Evolutionary conservation across 768 basidiomycete species (phyloP), one percentile per base, ranked within the genome.

Genomic region (Boletus huronensis): DNA sequence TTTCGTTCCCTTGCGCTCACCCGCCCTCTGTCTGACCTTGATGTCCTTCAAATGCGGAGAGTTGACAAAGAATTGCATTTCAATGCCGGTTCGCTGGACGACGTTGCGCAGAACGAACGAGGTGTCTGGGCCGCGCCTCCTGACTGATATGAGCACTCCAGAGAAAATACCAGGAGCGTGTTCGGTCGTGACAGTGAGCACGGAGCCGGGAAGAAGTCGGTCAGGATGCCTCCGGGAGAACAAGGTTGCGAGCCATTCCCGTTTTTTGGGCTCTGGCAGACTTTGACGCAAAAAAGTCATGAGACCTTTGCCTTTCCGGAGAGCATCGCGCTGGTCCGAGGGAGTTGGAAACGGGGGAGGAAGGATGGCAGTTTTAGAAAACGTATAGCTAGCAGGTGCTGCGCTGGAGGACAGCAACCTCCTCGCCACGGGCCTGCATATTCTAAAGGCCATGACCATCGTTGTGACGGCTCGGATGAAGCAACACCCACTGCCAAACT

Each of bases 41-140:
- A 98, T 88, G 52, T 88, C 85, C 77, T 90, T 92, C 72, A 98
- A 64, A 66, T 91, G 82, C 28, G 96, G 95, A 48, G 88, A 90
- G 65, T 82, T 84, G 59, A 86, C 83, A 69, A 87, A 93, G 74
- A 92, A 90, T 65, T 87, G 88, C 87, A 92, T 87, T 77, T 98
- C 96, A 36, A 97, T 88, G 13, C 94, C 95, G 13, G 88, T 92
- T 58, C 93, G 81, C 63, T 92, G 88, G 49, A 98, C 81, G 60
- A 97, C 82, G 72, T 98, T 98, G 59, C 96, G 82, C 48, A 98
- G 74, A 50, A 85, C 77, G 66, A 98, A 90, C n/a, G 85, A 88
- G 26, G 92, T 93, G 73, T 93, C 91, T 28, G 83, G 79, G 1
- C 94, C 95, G 36, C 88, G 82, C 63, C 91, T 81, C 48, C 91